phyloP scores from a whole-genome alignment of 805 yeast species.

The Ascoidea rubescens region DNA sequence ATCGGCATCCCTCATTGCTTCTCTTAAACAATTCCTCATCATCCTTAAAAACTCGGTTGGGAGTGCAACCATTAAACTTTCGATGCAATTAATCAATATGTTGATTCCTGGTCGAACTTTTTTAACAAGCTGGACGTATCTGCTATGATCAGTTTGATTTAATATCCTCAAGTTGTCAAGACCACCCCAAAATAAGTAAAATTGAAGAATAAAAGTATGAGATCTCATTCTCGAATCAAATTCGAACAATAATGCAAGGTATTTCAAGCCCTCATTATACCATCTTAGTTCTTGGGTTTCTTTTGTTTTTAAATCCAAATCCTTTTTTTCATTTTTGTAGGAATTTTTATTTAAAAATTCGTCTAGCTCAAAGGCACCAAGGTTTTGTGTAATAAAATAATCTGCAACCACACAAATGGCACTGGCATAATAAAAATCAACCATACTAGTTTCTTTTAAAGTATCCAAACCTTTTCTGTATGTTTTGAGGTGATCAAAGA shows the following conservation, averaged over 20 bases:
- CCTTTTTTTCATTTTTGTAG: slow-evolving; percentile 1
- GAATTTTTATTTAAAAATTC: slow-evolving; percentile 3
- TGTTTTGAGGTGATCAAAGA: neutral
- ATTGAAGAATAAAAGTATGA: neutral
- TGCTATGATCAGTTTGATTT: slow-evolving; percentile 2
- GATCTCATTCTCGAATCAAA: neutral
- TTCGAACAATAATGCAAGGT: neutral
- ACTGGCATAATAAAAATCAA: slow-evolving; percentile 5
- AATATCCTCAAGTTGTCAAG: neutral
- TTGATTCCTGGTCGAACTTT: slow-evolving; percentile 1
- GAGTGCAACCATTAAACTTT: slow-evolving; percentile 6
- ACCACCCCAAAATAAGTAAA: neutral
- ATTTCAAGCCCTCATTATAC: neutral
- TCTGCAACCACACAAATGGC: slow-evolving; percentile 1
- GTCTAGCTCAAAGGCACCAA: slow-evolving; percentile 5
- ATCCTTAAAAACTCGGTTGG: slow-evolving; percentile 8
- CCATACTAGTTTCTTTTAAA: slow-evolving; percentile 2
- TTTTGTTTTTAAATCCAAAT: neutral
- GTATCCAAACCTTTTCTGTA: slow-evolving; percentile 1
- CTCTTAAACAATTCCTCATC: slow-evolving; percentile 7
- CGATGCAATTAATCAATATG: slow-evolving; percentile 4
- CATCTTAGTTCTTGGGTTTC: neutral
- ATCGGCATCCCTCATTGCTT: slow-evolving; percentile 8
- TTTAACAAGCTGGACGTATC: slow-evolving; percentile 5
- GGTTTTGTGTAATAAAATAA: slow-evolving; percentile 2